phyloP scores from a whole-genome alignment of 2,329 filamentous ascomycete species.

The Sarocladium oryzae region DNA sequence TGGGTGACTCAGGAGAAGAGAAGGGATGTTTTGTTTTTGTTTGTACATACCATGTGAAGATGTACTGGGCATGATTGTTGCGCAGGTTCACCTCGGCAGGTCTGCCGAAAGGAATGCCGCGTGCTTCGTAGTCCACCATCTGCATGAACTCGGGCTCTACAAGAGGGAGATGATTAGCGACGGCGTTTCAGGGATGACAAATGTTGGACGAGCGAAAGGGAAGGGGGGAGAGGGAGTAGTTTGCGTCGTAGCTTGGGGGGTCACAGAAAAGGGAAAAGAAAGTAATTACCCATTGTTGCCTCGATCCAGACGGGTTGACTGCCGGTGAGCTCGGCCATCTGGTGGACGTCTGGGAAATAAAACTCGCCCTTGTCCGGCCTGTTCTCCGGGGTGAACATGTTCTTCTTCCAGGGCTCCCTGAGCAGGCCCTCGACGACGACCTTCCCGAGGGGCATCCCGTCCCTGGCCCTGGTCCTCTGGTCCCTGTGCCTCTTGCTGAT shows the following conservation, averaged over 20 bases:
- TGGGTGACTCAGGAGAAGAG: no score
- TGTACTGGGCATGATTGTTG: slow-evolving; percentile 98
- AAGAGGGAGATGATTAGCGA: neutral
- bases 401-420: slow-evolving; percentile 90
- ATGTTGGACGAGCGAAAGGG: neutral
- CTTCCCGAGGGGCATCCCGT: slow-evolving; percentile 61
- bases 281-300: slow-evolving; percentile 74
- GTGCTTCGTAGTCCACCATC: slow-evolving; percentile 66
- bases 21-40: no score
- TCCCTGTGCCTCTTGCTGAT: slow-evolving; percentile 68
- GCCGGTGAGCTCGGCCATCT: slow-evolving; percentile 81
- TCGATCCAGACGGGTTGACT: slow-evolving; percentile 93
- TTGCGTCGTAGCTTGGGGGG: no score
- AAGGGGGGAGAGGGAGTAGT: no score
- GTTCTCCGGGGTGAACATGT: slow-evolving; percentile 94
- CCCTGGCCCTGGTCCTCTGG: slow-evolving; percentile 53
- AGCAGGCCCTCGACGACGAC: slow-evolving; percentile 79
- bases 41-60: slow-evolving; percentile 86
- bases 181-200: neutral
- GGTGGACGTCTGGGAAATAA: slow-evolving; percentile 87
- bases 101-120: slow-evolving; percentile 84
- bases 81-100: slow-evolving; percentile 84
- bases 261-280: neutral
- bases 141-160: slow-evolving; percentile 72
- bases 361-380: slow-evolving; percentile 76